These are phyloP conservation scores for Calophaca sinica DNA, from an alignment of 306 rosid species.

Conservation along the genomic window DNA sequence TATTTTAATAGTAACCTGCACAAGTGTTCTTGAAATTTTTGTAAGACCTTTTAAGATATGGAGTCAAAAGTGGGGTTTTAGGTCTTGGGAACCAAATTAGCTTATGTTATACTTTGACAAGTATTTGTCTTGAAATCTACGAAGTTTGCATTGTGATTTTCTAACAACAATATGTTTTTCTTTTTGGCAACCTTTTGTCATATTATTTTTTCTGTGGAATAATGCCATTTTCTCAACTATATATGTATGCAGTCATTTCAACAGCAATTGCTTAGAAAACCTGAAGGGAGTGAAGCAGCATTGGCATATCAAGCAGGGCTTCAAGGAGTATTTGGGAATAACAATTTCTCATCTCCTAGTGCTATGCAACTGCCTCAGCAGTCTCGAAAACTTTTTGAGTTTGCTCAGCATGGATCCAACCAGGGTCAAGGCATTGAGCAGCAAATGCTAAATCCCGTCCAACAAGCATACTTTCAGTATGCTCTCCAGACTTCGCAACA, in stretches of 20 bases:
- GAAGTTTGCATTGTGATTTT: slow-evolving; percentile 12
- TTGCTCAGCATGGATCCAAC: slow-evolving; percentile 74
- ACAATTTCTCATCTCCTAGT: slow-evolving; percentile 69
- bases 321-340: slow-evolving; percentile 71
- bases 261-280: slow-evolving; percentile 79
- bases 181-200: slow-evolving; percentile 27
- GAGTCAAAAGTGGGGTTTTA: slow-evolving; percentile 16
- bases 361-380: slow-evolving; percentile 81
- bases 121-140: slow-evolving; percentile 30
- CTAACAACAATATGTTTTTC: background rate
- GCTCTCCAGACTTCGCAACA: slow-evolving; percentile 84
- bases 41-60: slow-evolving; percentile 25
- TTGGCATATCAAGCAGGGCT: slow-evolving; percentile 77
- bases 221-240: slow-evolving; percentile 36
- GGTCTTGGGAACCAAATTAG: slow-evolving; percentile 26
- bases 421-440: slow-evolving; percentile 84
- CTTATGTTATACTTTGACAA: slow-evolving; percentile 19
- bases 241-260: slow-evolving; percentile 71
- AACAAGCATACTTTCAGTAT: slow-evolving; percentile 86
- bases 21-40: slow-evolving; percentile 14
- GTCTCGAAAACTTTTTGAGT: slow-evolving; percentile 71
- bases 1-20: background rate
- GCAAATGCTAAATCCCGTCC: slow-evolving; percentile 71
- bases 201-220: slow-evolving; percentile 33
- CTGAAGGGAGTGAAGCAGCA: slow-evolving; percentile 87